Evolutionary conservation across 2,329 filamentous ascomycete genomes (phyloP), one percentile per base, ranked within the genome.

Genomic region (Trichoderma sp.): DNA sequence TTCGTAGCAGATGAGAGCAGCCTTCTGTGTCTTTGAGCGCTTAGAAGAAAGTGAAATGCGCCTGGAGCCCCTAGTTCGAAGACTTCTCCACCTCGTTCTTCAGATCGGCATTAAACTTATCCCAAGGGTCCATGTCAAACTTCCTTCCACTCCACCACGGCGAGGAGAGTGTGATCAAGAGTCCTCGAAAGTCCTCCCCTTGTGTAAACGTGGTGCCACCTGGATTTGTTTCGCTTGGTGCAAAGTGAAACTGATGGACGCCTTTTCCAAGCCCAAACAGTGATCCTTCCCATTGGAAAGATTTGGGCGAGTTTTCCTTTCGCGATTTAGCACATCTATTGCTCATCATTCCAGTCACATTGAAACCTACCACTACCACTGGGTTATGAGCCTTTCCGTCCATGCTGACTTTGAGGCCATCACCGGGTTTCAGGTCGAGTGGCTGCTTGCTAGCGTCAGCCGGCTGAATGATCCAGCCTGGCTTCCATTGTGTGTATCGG

Each of bases 211-310:
- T 72, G 29, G 69, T 72, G 38, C 29, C 63, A 21, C 69, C 69
- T 18, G 59, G 69, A 24, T 29, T 64, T 3, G 69, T 35, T 53
- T 64, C 69, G 59, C 69, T 72, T 14, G 69, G 59, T 1, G 14
- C 41, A 41, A 72, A 72, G 45, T 72, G 69, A 21, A 72, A 72
- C 38, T 72, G 69, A 14, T 72, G 69, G 21, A 72, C 41, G 24
- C 69, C 69, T 45, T 72, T 72, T 12, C 38, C 69, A 16, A 72
- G 69, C 6, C 69, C 69, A n/a, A 72, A 72, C 16, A 72, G 24
- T 29, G 69, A 72, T 18, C 69, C 69, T 31, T 72, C 69, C 69
- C 69, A 72, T 8, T 72, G 69, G 9, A 72, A 72, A 9, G 69
- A 64, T 16, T 64, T 29, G 3, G 69, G 69, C n/a, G 69, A 72